Conservation (phyloP, 257 asterid genomes). For the Solanum pimpinellifolium region DNA sequence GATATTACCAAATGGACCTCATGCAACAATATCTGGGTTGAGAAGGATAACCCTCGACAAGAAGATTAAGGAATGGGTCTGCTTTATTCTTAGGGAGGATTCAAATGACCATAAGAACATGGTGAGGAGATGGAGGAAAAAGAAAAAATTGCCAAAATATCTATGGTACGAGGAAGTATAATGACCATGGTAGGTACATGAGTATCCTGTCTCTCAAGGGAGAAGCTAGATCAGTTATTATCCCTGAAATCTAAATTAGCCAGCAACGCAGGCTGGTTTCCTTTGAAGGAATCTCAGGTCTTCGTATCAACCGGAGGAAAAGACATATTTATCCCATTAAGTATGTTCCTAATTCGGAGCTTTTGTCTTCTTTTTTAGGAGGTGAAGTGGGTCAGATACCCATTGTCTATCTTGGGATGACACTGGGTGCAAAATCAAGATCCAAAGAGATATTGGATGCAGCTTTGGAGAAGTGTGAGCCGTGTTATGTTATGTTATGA, state of each 20-base stretch:
- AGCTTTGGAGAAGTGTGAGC: background rate
- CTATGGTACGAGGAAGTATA: background rate
- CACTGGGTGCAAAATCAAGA: background rate
- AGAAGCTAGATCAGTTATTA: background rate
- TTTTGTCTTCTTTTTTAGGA: background rate
- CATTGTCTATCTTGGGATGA: background rate
- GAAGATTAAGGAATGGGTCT: background rate
- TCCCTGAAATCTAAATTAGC: background rate
- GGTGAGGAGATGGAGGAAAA: background rate
- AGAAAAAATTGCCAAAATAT: background rate
- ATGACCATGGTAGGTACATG: background rate
- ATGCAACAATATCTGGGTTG: background rate
- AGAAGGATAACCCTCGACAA: background rate
- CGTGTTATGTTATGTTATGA: background rate
- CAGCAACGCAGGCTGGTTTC: background rate
- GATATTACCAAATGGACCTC: background rate
- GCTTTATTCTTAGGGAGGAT: background rate
- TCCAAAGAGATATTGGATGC: background rate
- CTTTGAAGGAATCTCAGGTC: background rate
- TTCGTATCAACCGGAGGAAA: background rate
- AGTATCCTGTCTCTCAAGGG: background rate
- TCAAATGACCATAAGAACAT: background rate
- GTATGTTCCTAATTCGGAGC: background rate
- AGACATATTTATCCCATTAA: background rate
- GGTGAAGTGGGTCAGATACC: background rate